Percentiles rank a stretch among this genome's conserved stretches.
Evolutionary conservation across 139 green algal species (phyloP).

Genomic region (Chlorella sp.): DNA sequence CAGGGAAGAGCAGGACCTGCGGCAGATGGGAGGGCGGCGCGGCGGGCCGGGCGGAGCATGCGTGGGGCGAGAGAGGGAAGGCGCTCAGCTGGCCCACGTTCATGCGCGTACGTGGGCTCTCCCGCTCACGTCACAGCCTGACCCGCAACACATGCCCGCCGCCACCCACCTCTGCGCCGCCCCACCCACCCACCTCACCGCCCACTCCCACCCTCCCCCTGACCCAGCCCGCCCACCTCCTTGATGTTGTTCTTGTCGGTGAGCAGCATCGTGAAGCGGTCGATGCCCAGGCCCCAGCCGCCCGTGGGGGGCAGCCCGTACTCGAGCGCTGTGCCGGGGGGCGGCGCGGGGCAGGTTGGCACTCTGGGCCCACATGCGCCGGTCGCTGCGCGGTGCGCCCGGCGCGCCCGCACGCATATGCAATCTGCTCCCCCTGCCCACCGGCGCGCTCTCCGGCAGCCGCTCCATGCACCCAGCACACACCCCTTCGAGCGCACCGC

Average conservation of each 20-base stretch:
- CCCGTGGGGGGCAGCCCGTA: slow-evolving; percentile 98
- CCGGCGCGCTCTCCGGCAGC: too few relatives aligned
- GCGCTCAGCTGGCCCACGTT: not conserved
- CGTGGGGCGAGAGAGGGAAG: not conserved
- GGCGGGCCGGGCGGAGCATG: not conserved
- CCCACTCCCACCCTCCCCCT: too few relatives aligned
- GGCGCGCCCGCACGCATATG: not conserved
- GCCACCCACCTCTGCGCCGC: not conserved
- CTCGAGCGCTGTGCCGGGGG: too few relatives aligned
- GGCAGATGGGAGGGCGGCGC: not conserved
- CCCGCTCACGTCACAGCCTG: not conserved
- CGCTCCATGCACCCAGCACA: too few relatives aligned
- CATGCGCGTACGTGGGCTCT: too few relatives aligned
- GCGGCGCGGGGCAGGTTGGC: not conserved
- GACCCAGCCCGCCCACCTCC: too few relatives aligned
- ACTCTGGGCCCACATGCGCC: not conserved
- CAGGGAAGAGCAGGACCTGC: slow-evolving; percentile 97
- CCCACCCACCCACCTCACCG: too few relatives aligned
- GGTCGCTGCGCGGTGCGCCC: not conserved
- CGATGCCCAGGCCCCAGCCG: slow-evolving; percentile 97
- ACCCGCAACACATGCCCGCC: too few relatives aligned
- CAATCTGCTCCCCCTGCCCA: too few relatives aligned
- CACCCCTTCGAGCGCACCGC: too few relatives aligned
- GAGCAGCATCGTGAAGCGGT: slow-evolving; percentile 98
- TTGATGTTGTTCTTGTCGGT: slow-evolving; percentile 98